A percentile compares a stretch with the other conserved stretches of the same genome.
phyloP scores from a whole-genome alignment of 495 filamentous ascomycete species.

The Hypoxylon perforatum region DNA sequence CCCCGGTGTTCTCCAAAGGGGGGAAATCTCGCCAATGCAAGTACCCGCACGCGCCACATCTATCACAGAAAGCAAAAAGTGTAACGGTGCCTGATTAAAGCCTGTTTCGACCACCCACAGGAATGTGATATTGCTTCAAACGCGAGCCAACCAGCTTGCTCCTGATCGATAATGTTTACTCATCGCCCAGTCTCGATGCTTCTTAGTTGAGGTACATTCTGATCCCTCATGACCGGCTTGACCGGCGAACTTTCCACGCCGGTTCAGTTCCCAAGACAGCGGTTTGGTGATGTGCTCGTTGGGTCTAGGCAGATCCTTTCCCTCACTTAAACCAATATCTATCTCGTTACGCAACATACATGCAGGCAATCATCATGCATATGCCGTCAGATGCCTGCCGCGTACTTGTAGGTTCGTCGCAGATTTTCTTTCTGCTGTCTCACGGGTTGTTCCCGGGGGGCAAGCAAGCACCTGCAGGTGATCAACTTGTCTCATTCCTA shows the following conservation, averaged over 20 bases:
- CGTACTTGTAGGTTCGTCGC: slow-evolving; percentile 25
- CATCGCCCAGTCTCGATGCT: background rate
- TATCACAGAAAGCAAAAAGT: slow-evolving; percentile 27
- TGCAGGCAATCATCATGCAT: slow-evolving; percentile 29
- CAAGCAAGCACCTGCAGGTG: slow-evolving; percentile 29
- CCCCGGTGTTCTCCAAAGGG: background rate
- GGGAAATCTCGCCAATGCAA: slow-evolving; percentile 31
- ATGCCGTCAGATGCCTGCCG: slow-evolving; percentile 1
- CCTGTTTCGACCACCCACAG: background rate
- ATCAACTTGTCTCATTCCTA: slow-evolving; percentile 38
- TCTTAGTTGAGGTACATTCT: background rate
- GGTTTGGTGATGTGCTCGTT: slow-evolving; percentile 6
- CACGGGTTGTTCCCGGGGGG: slow-evolving; percentile 30
- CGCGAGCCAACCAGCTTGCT: too few species aligned
- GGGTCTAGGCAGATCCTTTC: background rate
- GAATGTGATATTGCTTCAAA: too few species aligned
- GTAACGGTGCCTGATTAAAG: slow-evolving; percentile 24
- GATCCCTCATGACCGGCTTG: too few species aligned
- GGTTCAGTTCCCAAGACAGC: slow-evolving; percentile 4
- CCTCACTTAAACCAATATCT: background rate
- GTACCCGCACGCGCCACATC: slow-evolving; percentile 45
- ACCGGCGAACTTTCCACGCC: too few species aligned
- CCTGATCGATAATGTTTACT: background rate
- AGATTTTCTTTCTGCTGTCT: slow-evolving; percentile 13
- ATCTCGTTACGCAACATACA: slow-evolving; percentile 27